These are phyloP conservation scores for Neurospora sp. DNA, from an alignment of 495 filamentous ascomycete genomes.

Conservation along the genomic window DNA sequence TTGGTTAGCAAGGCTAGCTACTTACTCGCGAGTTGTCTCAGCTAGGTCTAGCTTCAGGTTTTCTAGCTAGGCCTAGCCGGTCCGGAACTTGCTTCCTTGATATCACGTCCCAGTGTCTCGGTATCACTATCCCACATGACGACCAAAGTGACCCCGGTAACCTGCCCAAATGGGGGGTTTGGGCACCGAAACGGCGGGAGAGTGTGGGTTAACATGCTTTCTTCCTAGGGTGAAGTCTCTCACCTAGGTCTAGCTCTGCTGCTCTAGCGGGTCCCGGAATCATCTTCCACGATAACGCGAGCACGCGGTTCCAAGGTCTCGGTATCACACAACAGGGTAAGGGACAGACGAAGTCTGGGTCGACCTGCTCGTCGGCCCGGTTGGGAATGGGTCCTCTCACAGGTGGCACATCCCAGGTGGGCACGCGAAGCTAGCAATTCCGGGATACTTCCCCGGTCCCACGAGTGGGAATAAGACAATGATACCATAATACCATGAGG, in stretches of 20 bases:
- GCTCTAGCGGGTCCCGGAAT: background rate
- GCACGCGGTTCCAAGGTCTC: background rate
- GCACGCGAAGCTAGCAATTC: background rate
- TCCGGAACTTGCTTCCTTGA: background rate
- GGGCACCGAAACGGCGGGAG: background rate
- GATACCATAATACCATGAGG: background rate
- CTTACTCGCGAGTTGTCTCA: background rate
- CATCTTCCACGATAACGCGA: background rate
- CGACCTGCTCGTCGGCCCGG: background rate
- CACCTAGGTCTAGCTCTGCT: background rate
- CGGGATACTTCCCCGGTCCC: background rate
- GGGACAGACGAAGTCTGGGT: too few relatives aligned
- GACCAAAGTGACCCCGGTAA: background rate
- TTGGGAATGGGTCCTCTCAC: background rate
- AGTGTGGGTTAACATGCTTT: background rate
- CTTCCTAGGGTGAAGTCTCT: background rate
- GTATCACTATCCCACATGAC: background rate
- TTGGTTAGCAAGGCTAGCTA: background rate
- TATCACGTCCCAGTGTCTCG: background rate
- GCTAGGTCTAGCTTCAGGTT: background rate
- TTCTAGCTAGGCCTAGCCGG: background rate
- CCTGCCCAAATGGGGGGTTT: background rate
- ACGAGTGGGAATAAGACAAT: background rate
- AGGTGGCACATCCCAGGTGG: background rate
- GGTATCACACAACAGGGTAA: background rate